Base-by-base conservation (phyloP, 768 basidiomycete species). In the Astraeus odoratus region DNA sequence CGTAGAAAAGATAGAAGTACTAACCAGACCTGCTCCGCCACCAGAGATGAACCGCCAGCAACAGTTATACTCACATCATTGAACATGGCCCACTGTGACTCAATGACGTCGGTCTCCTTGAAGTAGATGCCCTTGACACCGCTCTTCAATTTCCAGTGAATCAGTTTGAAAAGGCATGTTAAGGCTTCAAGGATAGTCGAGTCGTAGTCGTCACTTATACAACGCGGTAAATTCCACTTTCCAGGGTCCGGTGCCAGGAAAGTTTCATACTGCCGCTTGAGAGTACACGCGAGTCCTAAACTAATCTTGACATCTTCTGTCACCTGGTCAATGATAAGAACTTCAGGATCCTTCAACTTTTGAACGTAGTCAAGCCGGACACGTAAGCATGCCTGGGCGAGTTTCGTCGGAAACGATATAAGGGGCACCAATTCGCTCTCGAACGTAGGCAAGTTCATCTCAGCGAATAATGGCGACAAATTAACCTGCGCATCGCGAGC, bases 21-120 rank as follows among this genome's bases (percentile, higher is more conserved):
- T 40, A 58, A 95, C 95, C 92, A 95, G 53, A 97, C 78, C 56
- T 96, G 90, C 66, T 98, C 95, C 9, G 94, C 94, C 8, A 99
- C 93, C 4, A 95, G 69, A 42, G 86, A 67, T 16, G 95, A 92
- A 19, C 94, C 96, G 4, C 89, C 89, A 16, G 80, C 72, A 8
- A 92, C 84, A 29, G 83, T 87, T 61, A 93, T 72, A 47, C 91
- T 92, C 42, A 95, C 91, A 61, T 89, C 88, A 52, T 87, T 88
- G 65, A 98, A 83, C 18, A 95, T 94, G 16, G 87, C 84, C 88
- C 93, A 95, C 56, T 98, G 93, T 5, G 86, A 83, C 60, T 99
- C 95, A 29, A 99, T 74, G n/a, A 98, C 81, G 61, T 98, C 95
- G 0, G 94, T 96, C 70, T 99, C 96, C 59, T 94, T 92, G 73